Conservation (phyloP, 2,329 filamentous ascomycete genomes). For the Epichloe aotearoae region DNA sequence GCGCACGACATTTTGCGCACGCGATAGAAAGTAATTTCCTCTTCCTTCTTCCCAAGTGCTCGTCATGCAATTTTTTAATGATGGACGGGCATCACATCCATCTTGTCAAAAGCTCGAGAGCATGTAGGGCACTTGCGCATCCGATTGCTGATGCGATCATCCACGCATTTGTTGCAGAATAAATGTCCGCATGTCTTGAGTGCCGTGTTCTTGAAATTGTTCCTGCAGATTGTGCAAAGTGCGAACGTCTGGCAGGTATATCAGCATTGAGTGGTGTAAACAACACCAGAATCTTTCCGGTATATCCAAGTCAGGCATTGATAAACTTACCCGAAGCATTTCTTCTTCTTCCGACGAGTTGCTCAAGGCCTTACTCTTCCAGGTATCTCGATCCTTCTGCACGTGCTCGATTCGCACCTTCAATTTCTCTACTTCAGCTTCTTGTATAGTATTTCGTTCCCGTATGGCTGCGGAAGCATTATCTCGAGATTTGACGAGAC, state of each 20-base stretch:
- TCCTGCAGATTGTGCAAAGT: conserved; percentile 84
- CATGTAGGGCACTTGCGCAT: conserved; percentile 94
- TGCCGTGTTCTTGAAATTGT: conserved; percentile 85
- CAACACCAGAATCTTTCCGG: not conserved
- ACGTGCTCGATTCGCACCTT: conserved; percentile 64
- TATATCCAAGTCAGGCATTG: no score
- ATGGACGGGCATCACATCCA: conserved; percentile 71
- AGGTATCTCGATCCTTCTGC: conserved; percentile 71
- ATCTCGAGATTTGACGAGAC: conserved; percentile 64
- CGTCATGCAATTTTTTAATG: conserved; percentile 16
- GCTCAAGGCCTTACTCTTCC: conserved; percentile 70
- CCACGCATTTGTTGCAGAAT: conserved; percentile 83
- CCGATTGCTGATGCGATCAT: conserved; percentile 76
- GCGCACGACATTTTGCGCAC: not conserved
- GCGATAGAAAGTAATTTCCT: not conserved
- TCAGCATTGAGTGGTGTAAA: conserved; percentile 10
- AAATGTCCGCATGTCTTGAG: conserved; percentile 91
- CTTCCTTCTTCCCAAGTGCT: not conserved
- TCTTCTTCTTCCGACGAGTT: conserved; percentile 75
- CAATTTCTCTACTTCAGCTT: conserved; percentile 67
- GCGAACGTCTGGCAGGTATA: conserved; percentile 20
- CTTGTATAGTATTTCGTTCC: conserved; percentile 47
- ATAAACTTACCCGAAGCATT: conserved; percentile 63
- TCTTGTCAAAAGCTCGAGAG: conserved; percentile 78
- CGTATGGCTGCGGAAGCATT: conserved; percentile 35